phyloP scores from a whole-genome alignment of 2,329 filamentous ascomycete genomes.

The Pseudogymnoascus sp. region DNA sequence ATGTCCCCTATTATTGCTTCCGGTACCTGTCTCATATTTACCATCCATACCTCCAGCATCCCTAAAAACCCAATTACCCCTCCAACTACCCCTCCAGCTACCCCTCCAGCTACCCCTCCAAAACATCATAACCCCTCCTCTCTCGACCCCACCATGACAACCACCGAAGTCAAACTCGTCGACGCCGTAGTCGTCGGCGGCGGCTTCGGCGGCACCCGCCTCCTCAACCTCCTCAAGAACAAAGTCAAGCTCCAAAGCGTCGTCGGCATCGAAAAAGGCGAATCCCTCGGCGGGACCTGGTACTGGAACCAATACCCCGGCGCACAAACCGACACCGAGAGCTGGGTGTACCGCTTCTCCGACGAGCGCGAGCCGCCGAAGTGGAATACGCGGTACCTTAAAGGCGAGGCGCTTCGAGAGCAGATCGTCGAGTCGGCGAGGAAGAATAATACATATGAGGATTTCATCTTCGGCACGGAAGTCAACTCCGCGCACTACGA shows the following conservation, averaged over 20 bases:
- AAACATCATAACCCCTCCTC: background rate
- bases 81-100: background rate
- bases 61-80: background rate
- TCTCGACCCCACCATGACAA: background rate
- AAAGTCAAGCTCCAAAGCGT: constrained; percentile 12
- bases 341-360: constrained; percentile 15
- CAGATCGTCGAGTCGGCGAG: background rate
- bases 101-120: background rate
- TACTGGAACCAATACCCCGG: constrained; percentile 21
- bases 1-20: background rate
- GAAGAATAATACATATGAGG: background rate
- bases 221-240: constrained; percentile 12
- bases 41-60: background rate
- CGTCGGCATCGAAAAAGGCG: constrained; percentile 8
- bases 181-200: constrained; percentile 25
- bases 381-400: background rate
- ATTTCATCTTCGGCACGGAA: constrained; percentile 13
- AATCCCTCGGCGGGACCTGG: constrained; percentile 15
- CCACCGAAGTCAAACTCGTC: background rate
- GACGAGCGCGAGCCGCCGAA: background rate
- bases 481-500: constrained; percentile 15
- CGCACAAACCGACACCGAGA: constrained; percentile 19
- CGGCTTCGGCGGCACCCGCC: constrained; percentile 19
- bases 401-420: background rate
- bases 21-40: background rate